Evolutionary conservation across 1,284 basidiomycete species (phyloP).

Genomic region (Neonothopanus nambi): DNA sequence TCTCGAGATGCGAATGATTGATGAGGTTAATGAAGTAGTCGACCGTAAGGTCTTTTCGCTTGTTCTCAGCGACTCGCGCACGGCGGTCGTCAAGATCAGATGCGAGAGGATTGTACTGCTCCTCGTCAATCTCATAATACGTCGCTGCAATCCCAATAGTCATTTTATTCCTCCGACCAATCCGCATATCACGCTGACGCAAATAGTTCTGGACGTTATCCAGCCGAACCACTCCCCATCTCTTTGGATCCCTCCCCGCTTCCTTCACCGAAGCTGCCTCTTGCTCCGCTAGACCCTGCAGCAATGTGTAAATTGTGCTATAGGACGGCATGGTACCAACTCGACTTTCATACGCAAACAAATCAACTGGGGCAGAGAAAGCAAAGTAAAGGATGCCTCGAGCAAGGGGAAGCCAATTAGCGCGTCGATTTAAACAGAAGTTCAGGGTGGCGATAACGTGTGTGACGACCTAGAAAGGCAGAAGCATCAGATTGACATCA

Average conservation of each 20-base stretch:
- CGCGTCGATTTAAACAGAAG: constrained; percentile 22
- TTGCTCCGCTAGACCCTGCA: constrained; percentile 17
- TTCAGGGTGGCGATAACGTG: constrained; percentile 20
- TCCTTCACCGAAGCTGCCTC: constrained; percentile 15
- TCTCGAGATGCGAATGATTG: constrained; percentile 26
- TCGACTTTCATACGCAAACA: constrained; percentile 22
- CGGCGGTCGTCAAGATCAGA: constrained; percentile 24
- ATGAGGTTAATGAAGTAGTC: constrained; percentile 24
- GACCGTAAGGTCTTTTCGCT: constrained; percentile 22
- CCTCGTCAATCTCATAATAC: constrained; percentile 15
- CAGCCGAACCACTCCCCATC: constrained; percentile 5
- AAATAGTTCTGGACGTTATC: constrained; percentile 27
- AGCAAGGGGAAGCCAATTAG: constrained; percentile 21
- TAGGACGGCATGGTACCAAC: constrained; percentile 26
- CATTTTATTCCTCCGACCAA: constrained; percentile 25
- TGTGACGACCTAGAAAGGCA: constrained; percentile 17
- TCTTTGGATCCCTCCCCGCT: constrained; percentile 1
- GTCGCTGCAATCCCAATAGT: constrained; percentile 25
- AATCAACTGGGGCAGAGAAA: constrained; percentile 21
- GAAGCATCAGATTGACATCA: constrained; percentile 5
- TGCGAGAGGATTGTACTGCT: constrained; percentile 10
- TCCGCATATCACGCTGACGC: constrained; percentile 19
- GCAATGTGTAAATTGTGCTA: constrained; percentile 15
- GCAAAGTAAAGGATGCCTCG: constrained; percentile 26
- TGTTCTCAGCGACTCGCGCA: constrained; percentile 8